Percentiles rank a stretch among this genome's conserved stretches.
These are phyloP conservation scores for Sporothrix sp. DNA, from an alignment of 2,329 filamentous ascomycete species.

Conservation along the genomic window DNA sequence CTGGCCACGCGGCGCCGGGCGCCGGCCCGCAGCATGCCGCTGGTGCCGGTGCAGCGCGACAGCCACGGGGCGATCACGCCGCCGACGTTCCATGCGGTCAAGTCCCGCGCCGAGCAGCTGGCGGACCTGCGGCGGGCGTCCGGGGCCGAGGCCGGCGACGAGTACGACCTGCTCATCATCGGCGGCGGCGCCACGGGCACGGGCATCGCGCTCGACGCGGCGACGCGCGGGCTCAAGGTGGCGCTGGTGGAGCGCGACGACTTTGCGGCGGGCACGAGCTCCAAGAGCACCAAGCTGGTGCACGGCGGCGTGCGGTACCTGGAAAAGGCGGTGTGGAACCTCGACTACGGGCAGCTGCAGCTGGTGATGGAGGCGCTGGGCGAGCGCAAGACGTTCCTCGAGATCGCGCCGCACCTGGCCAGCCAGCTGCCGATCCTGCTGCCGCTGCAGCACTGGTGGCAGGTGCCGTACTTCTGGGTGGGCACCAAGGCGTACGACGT, in stretches of 20 bases:
- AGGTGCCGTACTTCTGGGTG: constrained; percentile 64
- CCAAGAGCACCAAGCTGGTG: constrained; percentile 80
- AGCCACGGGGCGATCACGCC: constrained; percentile 8
- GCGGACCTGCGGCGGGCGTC: constrained; percentile 3
- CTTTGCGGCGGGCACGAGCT: constrained; percentile 72
- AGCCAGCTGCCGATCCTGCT: constrained; percentile 77
- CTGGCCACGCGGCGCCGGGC: neutral
- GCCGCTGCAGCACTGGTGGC: constrained; percentile 73
- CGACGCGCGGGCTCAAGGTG: constrained; percentile 68
- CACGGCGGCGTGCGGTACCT: constrained; percentile 78
- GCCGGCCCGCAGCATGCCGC: neutral
- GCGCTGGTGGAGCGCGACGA: constrained; percentile 76
- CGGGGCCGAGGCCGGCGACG: too few species aligned
- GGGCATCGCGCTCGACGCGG: constrained; percentile 72
- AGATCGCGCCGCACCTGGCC: constrained; percentile 73
- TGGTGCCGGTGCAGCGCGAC: constrained; percentile 12
- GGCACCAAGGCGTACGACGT: constrained; percentile 73
- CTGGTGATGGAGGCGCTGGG: constrained; percentile 73
- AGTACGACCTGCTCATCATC: constrained; percentile 70
- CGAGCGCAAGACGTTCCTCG: constrained; percentile 73
- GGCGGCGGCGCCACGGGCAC: constrained; percentile 71
- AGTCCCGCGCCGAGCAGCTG: constrained; percentile 11
- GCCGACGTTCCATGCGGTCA: constrained; percentile 6
- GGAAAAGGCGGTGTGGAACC: constrained; percentile 77
- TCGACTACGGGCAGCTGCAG: constrained; percentile 74